Evolutionary conservation across 2,329 filamentous ascomycete species (phyloP).

Genomic region (Xylariales sp.): DNA sequence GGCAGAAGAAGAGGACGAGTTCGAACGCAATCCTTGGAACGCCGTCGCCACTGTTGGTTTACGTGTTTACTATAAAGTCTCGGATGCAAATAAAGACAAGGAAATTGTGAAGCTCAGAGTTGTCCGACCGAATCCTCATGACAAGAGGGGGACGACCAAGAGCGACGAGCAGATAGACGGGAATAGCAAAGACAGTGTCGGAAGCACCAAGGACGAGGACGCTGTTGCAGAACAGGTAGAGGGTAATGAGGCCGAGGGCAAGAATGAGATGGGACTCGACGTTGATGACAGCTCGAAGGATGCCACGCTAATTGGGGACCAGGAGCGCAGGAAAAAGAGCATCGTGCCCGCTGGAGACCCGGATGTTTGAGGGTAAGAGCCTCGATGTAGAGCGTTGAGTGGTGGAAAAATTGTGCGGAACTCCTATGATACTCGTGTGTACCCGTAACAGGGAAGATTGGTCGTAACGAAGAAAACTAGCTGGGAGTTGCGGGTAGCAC

Average conservation of each 20-base stretch:
- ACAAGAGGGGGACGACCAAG: slow-evolving; percentile 20
- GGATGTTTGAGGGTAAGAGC: too few relatives aligned
- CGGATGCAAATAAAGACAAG: slow-evolving; percentile 25
- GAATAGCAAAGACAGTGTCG: slow-evolving; percentile 18
- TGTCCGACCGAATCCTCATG: slow-evolving; percentile 32
- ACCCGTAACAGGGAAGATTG: too few relatives aligned
- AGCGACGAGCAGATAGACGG: slow-evolving; percentile 14
- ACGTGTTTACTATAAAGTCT: slow-evolving; percentile 52
- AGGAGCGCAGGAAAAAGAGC: slow-evolving; percentile 25
- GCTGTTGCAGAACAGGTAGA: slow-evolving; percentile 20
- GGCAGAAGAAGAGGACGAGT: slow-evolving; percentile 48
- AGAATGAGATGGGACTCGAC: slow-evolving; percentile 31
- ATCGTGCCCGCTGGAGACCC: slow-evolving; percentile 16
- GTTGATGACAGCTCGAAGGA: slow-evolving; percentile 31
- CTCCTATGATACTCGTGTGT: background rate
- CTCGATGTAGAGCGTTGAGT: too few relatives aligned
- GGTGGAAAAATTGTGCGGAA: too few relatives aligned
- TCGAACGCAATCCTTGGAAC: slow-evolving; percentile 56
- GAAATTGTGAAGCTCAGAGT: slow-evolving; percentile 35
- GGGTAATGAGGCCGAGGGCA: slow-evolving; percentile 22
- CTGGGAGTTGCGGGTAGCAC: too few relatives aligned
- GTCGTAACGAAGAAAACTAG: too few relatives aligned
- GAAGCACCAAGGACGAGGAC: slow-evolving; percentile 18
- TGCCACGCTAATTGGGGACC: slow-evolving; percentile 24
- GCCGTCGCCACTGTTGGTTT: slow-evolving; percentile 58